A percentile compares a stretch with the other conserved stretches of the same genome.
Evolutionary conservation across 2,329 filamentous ascomycete species (phyloP).

Genomic region (Rutstroemia sp.): DNA sequence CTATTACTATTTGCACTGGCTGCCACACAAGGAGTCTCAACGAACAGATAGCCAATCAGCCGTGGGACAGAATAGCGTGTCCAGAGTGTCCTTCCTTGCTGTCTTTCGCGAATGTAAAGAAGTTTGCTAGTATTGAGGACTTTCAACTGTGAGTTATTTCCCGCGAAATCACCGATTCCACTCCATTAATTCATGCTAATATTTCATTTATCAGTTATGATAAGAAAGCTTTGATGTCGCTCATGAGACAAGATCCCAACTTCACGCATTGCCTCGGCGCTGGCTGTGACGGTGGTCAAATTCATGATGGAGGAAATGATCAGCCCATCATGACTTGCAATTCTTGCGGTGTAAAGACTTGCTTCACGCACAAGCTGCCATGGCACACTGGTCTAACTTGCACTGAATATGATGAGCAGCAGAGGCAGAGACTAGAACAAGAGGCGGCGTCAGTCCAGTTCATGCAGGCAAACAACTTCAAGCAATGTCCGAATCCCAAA

Average conservation of each 20-base stretch:
- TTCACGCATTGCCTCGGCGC: slow-evolving; percentile 47
- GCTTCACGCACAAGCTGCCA: slow-evolving; percentile 35
- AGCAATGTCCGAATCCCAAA: slow-evolving; percentile 3
- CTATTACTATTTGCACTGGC: no score
- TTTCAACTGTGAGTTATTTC: background rate
- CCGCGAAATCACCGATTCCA: no score
- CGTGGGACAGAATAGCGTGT: slow-evolving; percentile 43
- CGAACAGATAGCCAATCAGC: slow-evolving; percentile 10
- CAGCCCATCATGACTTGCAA: slow-evolving; percentile 38
- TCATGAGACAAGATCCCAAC: slow-evolving; percentile 26
- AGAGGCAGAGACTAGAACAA: slow-evolving; percentile 6
- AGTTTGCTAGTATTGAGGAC: background rate
- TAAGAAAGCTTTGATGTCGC: background rate
- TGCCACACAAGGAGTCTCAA: background rate
- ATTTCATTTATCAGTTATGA: background rate
- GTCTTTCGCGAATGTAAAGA: slow-evolving; percentile 19
- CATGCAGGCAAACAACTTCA: background rate
- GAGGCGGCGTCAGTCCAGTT: slow-evolving; percentile 9
- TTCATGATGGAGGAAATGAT: slow-evolving; percentile 36
- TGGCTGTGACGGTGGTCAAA: slow-evolving; percentile 44
- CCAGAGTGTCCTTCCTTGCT: slow-evolving; percentile 42
- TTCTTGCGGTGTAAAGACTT: slow-evolving; percentile 35
- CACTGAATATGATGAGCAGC: slow-evolving; percentile 20
- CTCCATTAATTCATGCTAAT: background rate
- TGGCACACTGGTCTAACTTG: slow-evolving; percentile 39